Base-by-base conservation (phyloP, 331 rosid genomes). In the Malus hybrid region DNA sequence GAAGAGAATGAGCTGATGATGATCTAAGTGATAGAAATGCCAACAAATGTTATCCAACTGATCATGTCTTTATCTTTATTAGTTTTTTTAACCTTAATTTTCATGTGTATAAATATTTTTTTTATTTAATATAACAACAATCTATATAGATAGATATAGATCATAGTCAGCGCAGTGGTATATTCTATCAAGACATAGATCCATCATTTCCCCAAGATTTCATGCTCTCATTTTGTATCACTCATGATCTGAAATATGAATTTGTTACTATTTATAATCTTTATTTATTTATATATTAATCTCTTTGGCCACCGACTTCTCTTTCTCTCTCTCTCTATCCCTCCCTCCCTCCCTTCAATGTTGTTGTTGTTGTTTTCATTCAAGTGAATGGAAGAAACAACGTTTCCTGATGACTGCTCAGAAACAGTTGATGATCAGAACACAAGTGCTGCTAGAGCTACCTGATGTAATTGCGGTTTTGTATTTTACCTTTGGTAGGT, bases 91-190 rank as follows among this genome's bases (percentile, higher is more conserved):
- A 65, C 6, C 59, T 75, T 75, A 71, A 52, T 64, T 80, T 67
- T 66, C 75, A 69, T 65, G 78, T 75, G 80, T 83, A 83, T 70
- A 79, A 75, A 72, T 79, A 79, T 73, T 77, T 79, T 65, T 83
- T 57, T 44, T 52, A 65, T 75, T 65, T 68, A 54, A 27, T 48
- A 32, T 18, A 59, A 67, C 31, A 63, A 74, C 24, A 14, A 19
- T 52, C 7, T 24, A 80, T 50, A 74, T 5, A 19, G 36, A 57
- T 64, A 71, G 72, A 81, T 57, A 42, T 10, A 42, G 55, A 54
- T 61, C 42, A 63, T 19, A 31, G 69, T 62, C 32, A 71, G 29
- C 6, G 19, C 69, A 16, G 24, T 14, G 67, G 24, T 59, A 73
- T 64, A 62, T 69, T 77, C 64, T n/a, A 73, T 66, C 64, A 79